Conservation (phyloP, 179 eudicot genomes). For the Sideroxylon spinosum region DNA sequence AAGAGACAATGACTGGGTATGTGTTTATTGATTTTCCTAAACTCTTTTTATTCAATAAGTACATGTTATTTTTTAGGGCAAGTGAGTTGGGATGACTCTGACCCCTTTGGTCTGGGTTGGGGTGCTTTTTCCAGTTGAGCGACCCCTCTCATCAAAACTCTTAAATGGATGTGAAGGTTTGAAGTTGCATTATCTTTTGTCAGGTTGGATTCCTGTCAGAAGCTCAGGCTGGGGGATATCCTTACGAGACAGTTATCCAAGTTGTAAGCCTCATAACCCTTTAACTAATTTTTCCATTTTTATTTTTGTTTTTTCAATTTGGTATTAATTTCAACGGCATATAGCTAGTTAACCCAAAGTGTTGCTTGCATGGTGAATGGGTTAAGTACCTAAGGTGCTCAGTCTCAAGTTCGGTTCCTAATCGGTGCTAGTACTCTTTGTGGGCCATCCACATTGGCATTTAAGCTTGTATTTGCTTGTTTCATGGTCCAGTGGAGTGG, state of each 20-base stretch:
- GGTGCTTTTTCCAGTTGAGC: no score
- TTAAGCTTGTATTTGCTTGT: no score
- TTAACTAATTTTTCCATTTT: slow-evolving; percentile 7
- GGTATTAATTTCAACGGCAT: not conserved
- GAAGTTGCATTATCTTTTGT: slow-evolving; percentile 18
- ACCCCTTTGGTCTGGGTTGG: no score
- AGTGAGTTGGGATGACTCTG: no score
- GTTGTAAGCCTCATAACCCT: slow-evolving; percentile 46
- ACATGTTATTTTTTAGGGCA: no score
- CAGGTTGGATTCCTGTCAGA: slow-evolving; percentile 95
- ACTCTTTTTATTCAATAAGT: not conserved
- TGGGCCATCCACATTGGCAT: no score
- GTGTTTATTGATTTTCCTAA: slow-evolving; percentile 12
- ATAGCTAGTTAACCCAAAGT: slow-evolving; percentile 5
- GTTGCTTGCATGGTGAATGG: no score
- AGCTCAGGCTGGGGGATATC: slow-evolving; percentile 86
- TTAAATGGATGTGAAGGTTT: not conserved
- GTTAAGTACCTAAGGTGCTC: no score
- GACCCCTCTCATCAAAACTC: no score
- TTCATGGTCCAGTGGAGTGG: no score
- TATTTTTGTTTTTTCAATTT: slow-evolving; percentile 9
- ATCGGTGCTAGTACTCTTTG: no score
- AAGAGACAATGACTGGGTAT: slow-evolving; percentile 95
- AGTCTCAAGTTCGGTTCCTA: no score
- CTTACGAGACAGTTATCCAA: slow-evolving; percentile 67